Evolutionary conservation across 768 basidiomycete genomes (phyloP).

Genomic region (Auriscalpium microsporum): DNA sequence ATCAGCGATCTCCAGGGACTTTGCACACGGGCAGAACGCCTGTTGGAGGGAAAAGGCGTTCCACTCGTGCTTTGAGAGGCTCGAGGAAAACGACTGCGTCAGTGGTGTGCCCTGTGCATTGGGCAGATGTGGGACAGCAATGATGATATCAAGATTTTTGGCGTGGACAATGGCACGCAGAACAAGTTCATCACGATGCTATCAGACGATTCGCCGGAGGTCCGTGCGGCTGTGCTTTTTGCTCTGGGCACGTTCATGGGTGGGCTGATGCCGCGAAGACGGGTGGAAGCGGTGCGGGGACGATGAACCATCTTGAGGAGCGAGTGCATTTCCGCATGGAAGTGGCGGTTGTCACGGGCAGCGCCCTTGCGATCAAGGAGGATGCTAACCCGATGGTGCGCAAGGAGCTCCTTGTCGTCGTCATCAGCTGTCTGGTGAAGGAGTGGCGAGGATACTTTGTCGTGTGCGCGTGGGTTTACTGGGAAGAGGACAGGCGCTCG

Average conservation of each 20-base stretch:
- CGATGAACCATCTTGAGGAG: conserved; percentile 67
- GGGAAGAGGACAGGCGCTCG: conserved; percentile 82
- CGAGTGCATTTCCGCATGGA: conserved; percentile 82
- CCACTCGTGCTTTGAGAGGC: conserved; percentile 74
- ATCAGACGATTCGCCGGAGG: conserved; percentile 85
- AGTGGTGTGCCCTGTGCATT: conserved; percentile 92
- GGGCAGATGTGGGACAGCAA: conserved; percentile 91
- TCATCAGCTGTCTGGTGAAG: conserved; percentile 88
- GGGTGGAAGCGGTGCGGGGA: conserved; percentile 82
- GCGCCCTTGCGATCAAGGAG: conserved; percentile 80
- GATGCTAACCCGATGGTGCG: conserved; percentile 96
- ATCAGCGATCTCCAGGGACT: conserved; percentile 82
- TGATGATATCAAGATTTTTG: conserved; percentile 83
- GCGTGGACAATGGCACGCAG: conserved; percentile 71
- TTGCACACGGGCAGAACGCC: conserved; percentile 76
- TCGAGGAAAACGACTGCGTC: conserved; percentile 87
- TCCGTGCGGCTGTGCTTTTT: conserved; percentile 83
- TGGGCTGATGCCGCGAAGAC: conserved; percentile 54
- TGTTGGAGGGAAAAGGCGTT: conserved; percentile 79
- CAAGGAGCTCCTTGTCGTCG: conserved; percentile 85
- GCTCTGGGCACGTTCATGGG: conserved; percentile 87
- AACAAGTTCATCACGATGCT: conserved; percentile 74
- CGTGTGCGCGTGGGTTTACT: conserved; percentile 93
- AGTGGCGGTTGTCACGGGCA: conserved; percentile 84
- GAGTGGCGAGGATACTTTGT: conserved; percentile 97